Conservation (phyloP, 2,329 filamentous ascomycete species). For the Calycina herbarum region DNA sequence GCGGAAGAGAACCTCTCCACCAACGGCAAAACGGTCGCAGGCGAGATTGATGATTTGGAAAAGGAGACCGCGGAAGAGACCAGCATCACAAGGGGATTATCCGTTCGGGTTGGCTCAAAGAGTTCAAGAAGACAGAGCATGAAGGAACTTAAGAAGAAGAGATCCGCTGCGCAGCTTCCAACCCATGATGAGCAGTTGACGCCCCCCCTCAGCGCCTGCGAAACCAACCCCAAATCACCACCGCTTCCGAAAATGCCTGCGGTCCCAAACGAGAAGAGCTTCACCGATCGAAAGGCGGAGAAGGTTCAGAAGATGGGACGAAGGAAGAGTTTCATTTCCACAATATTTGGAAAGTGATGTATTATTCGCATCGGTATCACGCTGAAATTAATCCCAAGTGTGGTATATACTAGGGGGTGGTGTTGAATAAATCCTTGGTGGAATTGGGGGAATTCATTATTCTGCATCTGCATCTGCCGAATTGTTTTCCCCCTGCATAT, state of each 20-base stretch:
- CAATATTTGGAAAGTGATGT: conserved; percentile 41
- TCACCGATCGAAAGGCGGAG: conserved; percentile 28
- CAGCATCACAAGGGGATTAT: conserved; percentile 23
- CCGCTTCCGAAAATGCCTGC: conserved; percentile 21
- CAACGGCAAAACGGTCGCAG: conserved; percentile 67
- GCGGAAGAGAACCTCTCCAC: conserved; percentile 71
- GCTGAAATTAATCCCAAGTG: not conserved
- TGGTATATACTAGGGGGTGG: no score
- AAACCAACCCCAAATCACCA: conserved; percentile 22
- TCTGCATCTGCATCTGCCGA: not conserved
- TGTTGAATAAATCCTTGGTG: no score
- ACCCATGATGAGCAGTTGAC: conserved; percentile 30
- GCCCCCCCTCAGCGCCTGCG: conserved; percentile 19
- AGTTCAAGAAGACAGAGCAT: conserved; percentile 40
- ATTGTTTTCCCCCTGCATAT: not conserved
- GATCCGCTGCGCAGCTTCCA: conserved; percentile 25
- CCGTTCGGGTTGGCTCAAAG: conserved; percentile 26
- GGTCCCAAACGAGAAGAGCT: conserved; percentile 26
- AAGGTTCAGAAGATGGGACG: conserved; percentile 39
- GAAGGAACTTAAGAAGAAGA: conserved; percentile 38
- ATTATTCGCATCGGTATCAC: not conserved
- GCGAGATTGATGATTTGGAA: conserved; percentile 60
- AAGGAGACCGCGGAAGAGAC: conserved; percentile 22
- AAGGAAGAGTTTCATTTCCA: conserved; percentile 50
- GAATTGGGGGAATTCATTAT: no score